Evolutionary conservation across 2,329 filamentous ascomycete genomes (phyloP).

Genomic region (Aspergillus felis): DNA sequence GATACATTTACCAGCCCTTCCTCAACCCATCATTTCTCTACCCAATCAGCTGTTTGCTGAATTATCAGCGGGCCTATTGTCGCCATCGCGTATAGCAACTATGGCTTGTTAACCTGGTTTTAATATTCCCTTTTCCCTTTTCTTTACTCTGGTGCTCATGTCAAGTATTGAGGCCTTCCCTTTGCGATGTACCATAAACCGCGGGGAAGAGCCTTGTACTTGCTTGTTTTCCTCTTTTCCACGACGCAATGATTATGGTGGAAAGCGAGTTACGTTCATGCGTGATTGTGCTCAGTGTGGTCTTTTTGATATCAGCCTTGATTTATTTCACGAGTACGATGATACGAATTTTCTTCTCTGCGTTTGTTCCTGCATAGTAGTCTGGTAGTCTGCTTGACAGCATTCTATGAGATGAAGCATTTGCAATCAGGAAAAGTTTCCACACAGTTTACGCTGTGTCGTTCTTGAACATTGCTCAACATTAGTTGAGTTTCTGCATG

Average conservation of each 20-base stretch:
- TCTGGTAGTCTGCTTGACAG: slow-evolving; percentile 1
- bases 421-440: slow-evolving; percentile 3
- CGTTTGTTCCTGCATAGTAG: neutral
- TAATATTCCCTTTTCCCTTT: neutral
- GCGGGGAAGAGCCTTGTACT: slow-evolving; percentile 13
- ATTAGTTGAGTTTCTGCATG: slow-evolving; percentile 17
- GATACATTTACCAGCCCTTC: neutral
- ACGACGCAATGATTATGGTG: neutral
- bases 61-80: neutral
- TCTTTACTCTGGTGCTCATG: neutral
- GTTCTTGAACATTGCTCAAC: slow-evolving; percentile 8
- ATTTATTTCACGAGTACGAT: neutral
- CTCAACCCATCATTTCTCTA: neutral
- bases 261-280: neutral
- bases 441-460: slow-evolving; percentile 11
- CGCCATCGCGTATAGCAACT: neutral
- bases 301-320: slow-evolving; percentile 2
- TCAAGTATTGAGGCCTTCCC: slow-evolving; percentile 10
- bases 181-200: slow-evolving; percentile 38
- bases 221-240: slow-evolving; percentile 2
- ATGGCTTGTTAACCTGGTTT: neutral
- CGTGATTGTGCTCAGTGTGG: neutral
- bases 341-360: neutral
- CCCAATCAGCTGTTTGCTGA: neutral
- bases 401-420: neutral